Percentiles rank a stretch among this genome's conserved stretches.
Conservation (phyloP, 1,284 basidiomycete genomes). For the Fomitiporia mediterranea region DNA sequence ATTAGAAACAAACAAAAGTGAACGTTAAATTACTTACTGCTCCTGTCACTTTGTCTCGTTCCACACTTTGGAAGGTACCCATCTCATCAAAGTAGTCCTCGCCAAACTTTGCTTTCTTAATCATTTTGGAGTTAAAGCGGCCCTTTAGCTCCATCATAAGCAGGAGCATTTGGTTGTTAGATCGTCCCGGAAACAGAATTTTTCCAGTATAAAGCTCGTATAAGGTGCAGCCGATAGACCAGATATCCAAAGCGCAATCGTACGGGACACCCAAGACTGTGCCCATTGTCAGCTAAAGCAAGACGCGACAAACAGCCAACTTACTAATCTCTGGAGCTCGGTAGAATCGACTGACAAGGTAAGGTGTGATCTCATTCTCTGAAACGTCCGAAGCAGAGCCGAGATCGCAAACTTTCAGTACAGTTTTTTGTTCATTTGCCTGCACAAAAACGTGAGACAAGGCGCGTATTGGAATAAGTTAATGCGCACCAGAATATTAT, state of each 20-base stretch:
- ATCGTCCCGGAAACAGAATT: slow-evolving; percentile 94
- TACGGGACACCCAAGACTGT: slow-evolving; percentile 93
- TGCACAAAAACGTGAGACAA: slow-evolving; percentile 30
- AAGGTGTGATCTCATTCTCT: slow-evolving; percentile 97
- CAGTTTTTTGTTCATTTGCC: slow-evolving; percentile 94
- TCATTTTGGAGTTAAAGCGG: slow-evolving; percentile 88
- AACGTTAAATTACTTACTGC: slow-evolving; percentile 48
- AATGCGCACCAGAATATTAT: slow-evolving; percentile 77
- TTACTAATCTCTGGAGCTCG: slow-evolving; percentile 98
- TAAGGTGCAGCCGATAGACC: slow-evolving; percentile 97
- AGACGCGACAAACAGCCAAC: slow-evolving; percentile 29
- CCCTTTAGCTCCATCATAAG: slow-evolving; percentile 98
- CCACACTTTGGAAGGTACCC: slow-evolving; percentile 75
- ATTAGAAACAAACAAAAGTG: slow-evolving; percentile 15
- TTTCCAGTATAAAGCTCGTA: slow-evolving; percentile 99
- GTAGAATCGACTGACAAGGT: slow-evolving; percentile 97
- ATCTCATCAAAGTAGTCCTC: slow-evolving; percentile 93
- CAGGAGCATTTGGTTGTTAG: slow-evolving; percentile 97
- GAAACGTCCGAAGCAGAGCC: slow-evolving; percentile 92
- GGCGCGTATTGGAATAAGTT: slow-evolving; percentile 11
- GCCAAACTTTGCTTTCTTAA: slow-evolving; percentile 92
- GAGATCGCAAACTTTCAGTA: slow-evolving; percentile 93
- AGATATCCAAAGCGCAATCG: slow-evolving; percentile 91
- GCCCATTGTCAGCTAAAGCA: slow-evolving; percentile 23
- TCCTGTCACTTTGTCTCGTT: slow-evolving; percentile 80